Evolutionary conservation across 1,284 basidiomycete species (phyloP).

Genomic region (Gomphus bonarii): DNA sequence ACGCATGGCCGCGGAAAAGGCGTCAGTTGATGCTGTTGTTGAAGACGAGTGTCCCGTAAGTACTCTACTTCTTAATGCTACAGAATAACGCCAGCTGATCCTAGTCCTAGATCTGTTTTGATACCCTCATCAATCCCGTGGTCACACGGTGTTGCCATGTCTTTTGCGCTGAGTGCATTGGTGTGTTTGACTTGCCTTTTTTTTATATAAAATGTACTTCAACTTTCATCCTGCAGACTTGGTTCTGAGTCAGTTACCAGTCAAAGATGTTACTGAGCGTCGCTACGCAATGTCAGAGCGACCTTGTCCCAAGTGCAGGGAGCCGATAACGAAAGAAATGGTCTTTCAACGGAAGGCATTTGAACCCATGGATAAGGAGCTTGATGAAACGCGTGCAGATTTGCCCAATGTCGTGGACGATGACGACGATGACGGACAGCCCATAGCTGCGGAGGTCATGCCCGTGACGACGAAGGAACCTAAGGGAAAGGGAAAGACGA

Average conservation of each 20-base stretch:
- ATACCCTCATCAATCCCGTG: slow-evolving; percentile 34
- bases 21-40: slow-evolving; percentile 35
- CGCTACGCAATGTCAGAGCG: slow-evolving; percentile 27
- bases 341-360: slow-evolving; percentile 39
- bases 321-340: slow-evolving; percentile 28
- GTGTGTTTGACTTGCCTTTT: slow-evolving; percentile 23
- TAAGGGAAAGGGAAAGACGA: slow-evolving; percentile 17
- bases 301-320: slow-evolving; percentile 42
- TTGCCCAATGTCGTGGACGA: slow-evolving; percentile 8
- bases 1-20: slow-evolving; percentile 37
- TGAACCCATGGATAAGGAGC: slow-evolving; percentile 37
- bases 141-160: slow-evolving; percentile 39
- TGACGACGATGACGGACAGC: slow-evolving; percentile 16
- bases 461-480: slow-evolving; percentile 1
- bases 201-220: not conserved
- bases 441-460: slow-evolving; percentile 10
- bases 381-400: slow-evolving; percentile 15
- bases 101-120: slow-evolving; percentile 31
- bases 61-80: not conserved
- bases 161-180: slow-evolving; percentile 41
- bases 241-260: slow-evolving; percentile 27
- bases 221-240: slow-evolving; percentile 22
- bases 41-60: slow-evolving; percentile 39
- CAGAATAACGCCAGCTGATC: not conserved
- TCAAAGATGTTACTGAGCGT: slow-evolving; percentile 24